phyloP scores from a whole-genome alignment of 192 early-diverging fungal genomes.

The Entomortierella lignicola region DNA sequence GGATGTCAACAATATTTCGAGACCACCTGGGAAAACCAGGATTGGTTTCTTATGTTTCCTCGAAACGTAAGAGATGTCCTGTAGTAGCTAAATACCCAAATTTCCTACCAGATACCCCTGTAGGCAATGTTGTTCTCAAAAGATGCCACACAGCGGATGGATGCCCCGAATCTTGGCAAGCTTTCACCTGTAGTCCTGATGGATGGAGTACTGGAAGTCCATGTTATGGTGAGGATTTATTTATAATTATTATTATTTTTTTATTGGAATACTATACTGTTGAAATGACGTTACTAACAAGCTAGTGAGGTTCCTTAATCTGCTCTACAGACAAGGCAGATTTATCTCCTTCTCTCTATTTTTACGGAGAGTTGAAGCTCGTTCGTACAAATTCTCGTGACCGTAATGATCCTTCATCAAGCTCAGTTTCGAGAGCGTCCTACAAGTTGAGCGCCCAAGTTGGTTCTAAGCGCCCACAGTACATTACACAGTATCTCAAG shows the following conservation, averaged over 20 bases:
- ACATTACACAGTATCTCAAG: slow-evolving; percentile 26
- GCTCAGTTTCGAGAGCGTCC: neutral
- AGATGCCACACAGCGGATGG: slow-evolving; percentile 6
- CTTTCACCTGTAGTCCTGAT: slow-evolving; percentile 12
- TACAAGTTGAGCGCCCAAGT: slow-evolving; percentile 19
- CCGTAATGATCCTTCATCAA: neutral
- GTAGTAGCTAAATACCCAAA: slow-evolving; percentile 10
- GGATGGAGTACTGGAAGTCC: slow-evolving; percentile 30
- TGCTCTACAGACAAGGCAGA: slow-evolving; percentile 8
- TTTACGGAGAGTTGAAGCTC: slow-evolving; percentile 39
- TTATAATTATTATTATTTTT: neutral
- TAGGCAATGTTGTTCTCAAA: slow-evolving; percentile 29
- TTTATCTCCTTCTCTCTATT: slow-evolving; percentile 40
- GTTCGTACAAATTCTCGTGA: slow-evolving; percentile 21
- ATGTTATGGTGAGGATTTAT: slow-evolving; percentile 26
- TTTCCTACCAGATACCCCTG: slow-evolving; percentile 28
- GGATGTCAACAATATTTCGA: slow-evolving; percentile 9
- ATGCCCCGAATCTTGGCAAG: slow-evolving; percentile 36
- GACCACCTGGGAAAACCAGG: slow-evolving; percentile 22
- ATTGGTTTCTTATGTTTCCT: slow-evolving; percentile 32
- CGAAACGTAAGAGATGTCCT: slow-evolving; percentile 31
- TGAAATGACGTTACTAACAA: neutral
- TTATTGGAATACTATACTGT: neutral
- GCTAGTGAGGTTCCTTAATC: neutral
- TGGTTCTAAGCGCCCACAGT: slow-evolving; percentile 25